A percentile compares a stretch with the other conserved stretches of the same genome.
Conservation (phyloP, 1,139 yeast genomes). For the Spencermartinsiella ligniputridi region DNA sequence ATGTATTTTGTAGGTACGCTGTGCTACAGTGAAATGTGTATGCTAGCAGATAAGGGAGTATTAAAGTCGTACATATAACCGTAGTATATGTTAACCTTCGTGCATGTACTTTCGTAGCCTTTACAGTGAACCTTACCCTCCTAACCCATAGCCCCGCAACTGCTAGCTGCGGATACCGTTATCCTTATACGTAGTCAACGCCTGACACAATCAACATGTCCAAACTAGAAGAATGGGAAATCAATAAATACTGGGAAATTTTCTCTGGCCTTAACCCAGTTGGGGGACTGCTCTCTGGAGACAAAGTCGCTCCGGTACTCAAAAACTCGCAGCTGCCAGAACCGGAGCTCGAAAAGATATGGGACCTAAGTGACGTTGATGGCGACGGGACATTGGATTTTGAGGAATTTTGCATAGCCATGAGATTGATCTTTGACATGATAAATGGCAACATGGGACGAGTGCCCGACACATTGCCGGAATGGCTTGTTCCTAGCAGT, state of each 20-base stretch:
- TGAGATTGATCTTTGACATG: slow-evolving; percentile 88
- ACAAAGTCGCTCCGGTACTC: slow-evolving; percentile 78
- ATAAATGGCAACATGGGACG: slow-evolving; percentile 66
- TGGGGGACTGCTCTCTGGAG: slow-evolving; percentile 75
- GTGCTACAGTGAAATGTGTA: no score
- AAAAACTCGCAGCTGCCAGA: slow-evolving; percentile 83
- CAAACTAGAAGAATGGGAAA: slow-evolving; percentile 88
- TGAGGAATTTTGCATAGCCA: slow-evolving; percentile 96
- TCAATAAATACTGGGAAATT: slow-evolving; percentile 95
- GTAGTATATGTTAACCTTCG: no score
- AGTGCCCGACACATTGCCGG: slow-evolving; percentile 73
- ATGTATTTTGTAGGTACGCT: slow-evolving; percentile 2
- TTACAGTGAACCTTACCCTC: no score
- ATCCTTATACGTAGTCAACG: no score
- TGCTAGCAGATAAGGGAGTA: no score
- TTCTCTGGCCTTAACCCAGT: slow-evolving; percentile 84
- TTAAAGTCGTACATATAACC: no score
- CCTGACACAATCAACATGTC: slow-evolving; percentile 17
- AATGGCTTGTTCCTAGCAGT: slow-evolving; percentile 88
- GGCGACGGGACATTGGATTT: slow-evolving; percentile 87
- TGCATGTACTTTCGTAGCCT: no score
- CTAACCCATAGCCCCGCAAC: no score
- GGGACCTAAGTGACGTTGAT: slow-evolving; percentile 94
- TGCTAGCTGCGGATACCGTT: no score
- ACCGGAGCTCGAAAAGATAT: slow-evolving; percentile 68